Conservation (phyloP, 768 basidiomycete species). For the Leccinum subtestaceum region DNA sequence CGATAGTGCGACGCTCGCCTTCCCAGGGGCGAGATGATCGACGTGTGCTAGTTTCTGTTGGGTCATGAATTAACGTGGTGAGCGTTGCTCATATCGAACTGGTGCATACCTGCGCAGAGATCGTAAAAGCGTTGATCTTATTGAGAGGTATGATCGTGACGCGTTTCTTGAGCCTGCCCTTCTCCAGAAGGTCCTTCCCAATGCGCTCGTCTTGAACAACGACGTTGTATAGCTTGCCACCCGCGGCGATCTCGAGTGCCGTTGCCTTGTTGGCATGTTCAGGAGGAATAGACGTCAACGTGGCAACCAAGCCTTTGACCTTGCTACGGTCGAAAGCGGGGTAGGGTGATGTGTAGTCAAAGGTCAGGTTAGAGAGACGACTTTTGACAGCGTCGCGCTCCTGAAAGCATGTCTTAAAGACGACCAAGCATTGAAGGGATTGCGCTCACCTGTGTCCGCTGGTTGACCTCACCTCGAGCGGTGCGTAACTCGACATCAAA, state of each 20-base stretch:
- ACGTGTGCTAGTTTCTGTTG: slow-evolving; percentile 75
- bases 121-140: slow-evolving; percentile 72
- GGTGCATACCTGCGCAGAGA: slow-evolving; percentile 46
- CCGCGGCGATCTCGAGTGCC: slow-evolving; percentile 91
- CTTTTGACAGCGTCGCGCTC: slow-evolving; percentile 66
- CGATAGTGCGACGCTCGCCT: slow-evolving; percentile 84
- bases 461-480: slow-evolving; percentile 53
- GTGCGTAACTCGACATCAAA: slow-evolving; percentile 48
- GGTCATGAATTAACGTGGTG: not conserved
- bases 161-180: slow-evolving; percentile 76
- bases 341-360: slow-evolving; percentile 75
- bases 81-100: not conserved
- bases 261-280: slow-evolving; percentile 77
- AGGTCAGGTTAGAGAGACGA: slow-evolving; percentile 69
- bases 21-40: slow-evolving; percentile 67
- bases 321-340: slow-evolving; percentile 79
- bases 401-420: slow-evolving; percentile 37
- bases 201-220: slow-evolving; percentile 90
- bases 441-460: slow-evolving; percentile 58
- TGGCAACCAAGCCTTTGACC: slow-evolving; percentile 90
- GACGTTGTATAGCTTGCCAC: slow-evolving; percentile 87
- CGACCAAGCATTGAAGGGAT: not conserved
- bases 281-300: slow-evolving; percentile 73
- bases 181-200: slow-evolving; percentile 79
- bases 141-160: slow-evolving; percentile 93